These are phyloP conservation scores for Entomortierella chlamydospora DNA, from an alignment of 192 early-diverging fungal genomes.

Conservation along the genomic window DNA sequence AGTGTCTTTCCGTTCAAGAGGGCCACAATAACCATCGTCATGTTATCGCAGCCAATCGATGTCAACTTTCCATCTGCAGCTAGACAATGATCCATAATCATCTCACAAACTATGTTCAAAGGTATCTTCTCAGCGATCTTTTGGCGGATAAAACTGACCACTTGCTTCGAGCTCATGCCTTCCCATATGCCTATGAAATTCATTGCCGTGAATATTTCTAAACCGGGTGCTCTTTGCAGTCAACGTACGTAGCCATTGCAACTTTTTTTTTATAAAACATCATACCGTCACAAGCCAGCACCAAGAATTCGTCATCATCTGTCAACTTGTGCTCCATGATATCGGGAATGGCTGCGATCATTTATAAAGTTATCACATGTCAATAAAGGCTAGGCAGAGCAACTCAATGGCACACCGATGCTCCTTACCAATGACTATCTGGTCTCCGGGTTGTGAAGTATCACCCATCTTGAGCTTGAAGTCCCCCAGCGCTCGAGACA, in stretches of 20 bases:
- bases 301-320: conserved; percentile 90
- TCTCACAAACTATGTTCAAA: conserved; percentile 79
- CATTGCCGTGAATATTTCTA: too few species aligned
- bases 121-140: conserved; percentile 36
- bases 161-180: conserved; percentile 90
- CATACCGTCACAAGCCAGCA: conserved; percentile 95
- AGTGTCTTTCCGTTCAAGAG: conserved; percentile 81
- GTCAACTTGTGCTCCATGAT: conserved; percentile 71
- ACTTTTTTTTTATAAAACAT: neutral
- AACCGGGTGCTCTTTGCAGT: neutral
- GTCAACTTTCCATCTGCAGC: conserved; percentile 89
- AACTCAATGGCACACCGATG: neutral
- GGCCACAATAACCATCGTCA: conserved; percentile 95
- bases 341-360: conserved; percentile 83
- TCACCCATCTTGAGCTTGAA: conserved; percentile 97
- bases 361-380: neutral
- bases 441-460: conserved; percentile 81
- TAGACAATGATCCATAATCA: conserved; percentile 91
- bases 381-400: neutral
- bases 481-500: conserved; percentile 97
- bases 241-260: neutral
- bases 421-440: conserved; percentile 86
- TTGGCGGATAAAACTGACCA: conserved; percentile 85
- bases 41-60: conserved; percentile 98
- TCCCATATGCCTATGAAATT: conserved; percentile 95